A percentile compares a stretch with the other conserved stretches of the same genome.
Evolutionary conservation across 2,329 filamentous ascomycete species (phyloP).

Genomic region (Aspergillus fijiensis): DNA sequence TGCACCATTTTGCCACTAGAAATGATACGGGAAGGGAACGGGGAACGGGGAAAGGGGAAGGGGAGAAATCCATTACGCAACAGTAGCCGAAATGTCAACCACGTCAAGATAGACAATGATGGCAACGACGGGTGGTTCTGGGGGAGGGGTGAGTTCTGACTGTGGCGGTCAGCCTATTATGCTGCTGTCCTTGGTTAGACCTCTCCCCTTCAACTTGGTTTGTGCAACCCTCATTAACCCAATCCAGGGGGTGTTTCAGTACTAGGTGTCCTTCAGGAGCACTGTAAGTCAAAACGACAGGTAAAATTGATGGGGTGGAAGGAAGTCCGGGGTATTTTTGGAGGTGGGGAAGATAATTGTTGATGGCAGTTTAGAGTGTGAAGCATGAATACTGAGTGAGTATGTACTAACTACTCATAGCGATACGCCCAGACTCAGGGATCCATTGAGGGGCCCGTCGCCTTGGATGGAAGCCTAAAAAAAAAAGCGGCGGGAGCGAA

Average conservation of each 20-base stretch:
- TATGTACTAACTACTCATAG: background rate
- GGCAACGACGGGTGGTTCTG: background rate
- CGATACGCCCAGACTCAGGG: background rate
- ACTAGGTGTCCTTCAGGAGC: background rate
- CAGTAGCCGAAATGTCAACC: background rate
- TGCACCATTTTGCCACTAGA: background rate
- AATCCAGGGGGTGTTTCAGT: background rate
- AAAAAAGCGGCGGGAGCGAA: constrained; percentile 25
- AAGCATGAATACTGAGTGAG: too few relatives aligned
- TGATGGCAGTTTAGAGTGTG: too few relatives aligned
- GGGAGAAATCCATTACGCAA: background rate
- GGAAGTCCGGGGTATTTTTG: background rate
- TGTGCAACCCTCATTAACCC: constrained; percentile 1
- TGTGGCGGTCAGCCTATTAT: constrained; percentile 5
- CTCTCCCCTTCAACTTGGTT: background rate
- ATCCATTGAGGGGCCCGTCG: constrained; percentile 13
- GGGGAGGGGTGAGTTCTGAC: background rate
- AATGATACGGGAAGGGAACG: background rate
- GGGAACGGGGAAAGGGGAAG: background rate
- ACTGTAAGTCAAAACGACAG: background rate
- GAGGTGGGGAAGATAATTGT: too few relatives aligned
- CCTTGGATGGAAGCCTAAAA: constrained; percentile 24
- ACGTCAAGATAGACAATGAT: background rate
- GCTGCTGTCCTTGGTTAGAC: constrained; percentile 1
- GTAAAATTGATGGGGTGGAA: background rate